Base-by-base conservation (phyloP, 2,329 filamentous ascomycete genomes). In the Dendryphion nanum region DNA sequence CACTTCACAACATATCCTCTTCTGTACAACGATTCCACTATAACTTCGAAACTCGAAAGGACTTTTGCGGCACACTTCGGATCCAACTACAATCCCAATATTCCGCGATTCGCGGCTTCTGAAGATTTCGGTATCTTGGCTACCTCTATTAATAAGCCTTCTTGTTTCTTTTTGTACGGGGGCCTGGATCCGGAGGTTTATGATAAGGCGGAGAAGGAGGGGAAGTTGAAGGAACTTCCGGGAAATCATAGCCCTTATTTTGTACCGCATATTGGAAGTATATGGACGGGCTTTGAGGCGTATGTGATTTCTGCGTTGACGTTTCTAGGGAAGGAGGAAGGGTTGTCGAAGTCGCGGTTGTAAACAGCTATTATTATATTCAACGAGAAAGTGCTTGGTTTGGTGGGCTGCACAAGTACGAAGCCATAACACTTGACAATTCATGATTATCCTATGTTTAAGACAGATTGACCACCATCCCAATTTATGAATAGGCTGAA, bases 51-150 rank as follows among this genome's bases (percentile, higher is more conserved):
- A 7, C 57, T 82, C 0, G 68, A 70, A 14, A 51, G 58, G 3
- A 58, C 64, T 0, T 81, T 80, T 45, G 42, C 47, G 0, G 44
- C 57, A 2, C 72, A 76, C 40, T 81, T 81, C 44, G 53, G 43
- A 2, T 8, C 23, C 10, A 26, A n/a, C 10, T 71, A 70, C 24
- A 58, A 69, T 8, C 44, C 62, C 0, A 57, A 74, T 10, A 65
- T 67, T 13, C 55, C 68, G n/a, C 62, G 67, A 0, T 47, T 74
- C 0, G 59, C 66, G 3, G 74, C 70, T 0, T 76, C 71, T 30
- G 81, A 84, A 48, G 81, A 84, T 44, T 82, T 83, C 44, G 68
- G 72, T 0, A 74, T 74, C 18, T 52, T 84, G 31, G 80, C 71
- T 0, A 76, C 72, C 0, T 65, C 62, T 28, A 66, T 73, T 32